A percentile compares a stretch with the other conserved stretches of the same genome.
These are phyloP conservation scores for Rosa rugosa DNA, from an alignment of 306 rosid species.

Conservation along the genomic window DNA sequence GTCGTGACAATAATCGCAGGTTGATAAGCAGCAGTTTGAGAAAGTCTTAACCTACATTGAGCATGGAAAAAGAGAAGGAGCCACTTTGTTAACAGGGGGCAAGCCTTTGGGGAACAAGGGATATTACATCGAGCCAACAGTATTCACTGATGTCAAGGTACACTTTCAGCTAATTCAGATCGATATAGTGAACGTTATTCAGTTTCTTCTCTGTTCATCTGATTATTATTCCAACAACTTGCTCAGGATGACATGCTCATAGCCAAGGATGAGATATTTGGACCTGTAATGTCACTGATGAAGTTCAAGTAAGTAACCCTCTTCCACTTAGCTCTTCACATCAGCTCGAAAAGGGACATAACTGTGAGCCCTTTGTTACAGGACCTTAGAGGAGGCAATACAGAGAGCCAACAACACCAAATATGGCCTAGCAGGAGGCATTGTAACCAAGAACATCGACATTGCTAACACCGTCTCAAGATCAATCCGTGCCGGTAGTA, in stretches of 20 bases:
- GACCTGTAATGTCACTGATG: constrained; percentile 68
- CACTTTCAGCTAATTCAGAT: background rate
- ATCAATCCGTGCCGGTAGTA: constrained; percentile 65
- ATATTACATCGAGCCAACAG: constrained; percentile 82
- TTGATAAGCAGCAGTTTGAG: constrained; percentile 67
- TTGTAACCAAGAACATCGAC: constrained; percentile 67
- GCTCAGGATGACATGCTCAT: constrained; percentile 70
- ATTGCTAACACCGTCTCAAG: constrained; percentile 82
- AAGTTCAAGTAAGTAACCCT: constrained; percentile 66
- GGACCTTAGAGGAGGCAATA: constrained; percentile 77
- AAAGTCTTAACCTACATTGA: constrained; percentile 69
- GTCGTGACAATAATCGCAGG: constrained; percentile 20
- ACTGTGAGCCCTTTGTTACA: constrained; percentile 2
- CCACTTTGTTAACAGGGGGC: constrained; percentile 81
- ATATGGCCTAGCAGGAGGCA: constrained; percentile 83
- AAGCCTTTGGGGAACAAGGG: constrained; percentile 63
- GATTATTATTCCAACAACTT: background rate
- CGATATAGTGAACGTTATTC: background rate
- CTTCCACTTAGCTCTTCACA: background rate
- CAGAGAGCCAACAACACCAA: constrained; percentile 64
- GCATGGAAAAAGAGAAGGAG: constrained; percentile 83
- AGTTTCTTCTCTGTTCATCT: background rate
- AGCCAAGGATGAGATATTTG: constrained; percentile 74
- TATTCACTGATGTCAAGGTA: constrained; percentile 78
- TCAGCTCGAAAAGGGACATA: background rate